Evolutionary conservation across 495 filamentous ascomycete genomes (phyloP).

Genomic region (Daldinia vernicosa): DNA sequence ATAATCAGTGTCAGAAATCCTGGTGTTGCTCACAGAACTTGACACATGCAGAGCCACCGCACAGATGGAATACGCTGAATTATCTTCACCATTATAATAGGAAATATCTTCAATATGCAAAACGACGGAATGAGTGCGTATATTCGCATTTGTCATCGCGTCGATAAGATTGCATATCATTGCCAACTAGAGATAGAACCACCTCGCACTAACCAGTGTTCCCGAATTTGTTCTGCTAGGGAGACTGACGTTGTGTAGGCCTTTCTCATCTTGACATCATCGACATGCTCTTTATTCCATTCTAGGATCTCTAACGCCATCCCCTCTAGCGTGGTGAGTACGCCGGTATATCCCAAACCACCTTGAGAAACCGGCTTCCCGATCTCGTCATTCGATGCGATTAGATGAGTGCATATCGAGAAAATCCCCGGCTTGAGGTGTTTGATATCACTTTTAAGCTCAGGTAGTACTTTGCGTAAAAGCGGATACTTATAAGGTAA

Average conservation of each 20-base stretch:
- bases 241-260: slow-evolving; percentile 52
- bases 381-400: slow-evolving; percentile 58
- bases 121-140: too few relatives aligned
- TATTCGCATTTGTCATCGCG: neutral
- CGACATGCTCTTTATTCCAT: slow-evolving; percentile 58
- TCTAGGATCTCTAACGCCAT: slow-evolving; percentile 63
- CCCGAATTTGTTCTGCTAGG: slow-evolving; percentile 52
- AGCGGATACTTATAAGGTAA: slow-evolving; percentile 52
- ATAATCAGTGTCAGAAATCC: slow-evolving; percentile 14
- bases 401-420: slow-evolving; percentile 60
- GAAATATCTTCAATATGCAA: too few relatives aligned
- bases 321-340: slow-evolving; percentile 63
- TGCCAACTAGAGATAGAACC: slow-evolving; percentile 20
- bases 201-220: slow-evolving; percentile 35
- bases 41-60: slow-evolving; percentile 32
- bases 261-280: slow-evolving; percentile 36
- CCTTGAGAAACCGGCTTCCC: slow-evolving; percentile 55
- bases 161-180: neutral
- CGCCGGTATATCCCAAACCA: slow-evolving; percentile 61
- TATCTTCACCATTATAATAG: neutral
- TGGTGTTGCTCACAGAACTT: neutral
- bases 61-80: slow-evolving; percentile 25
- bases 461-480: slow-evolving; percentile 56
- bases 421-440: slow-evolving; percentile 65
- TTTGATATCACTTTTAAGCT: slow-evolving; percentile 52